These are phyloP conservation scores for Dillenia suffruticosa DNA, from an alignment of 164 flowering plant genomes.

Conservation along the genomic window DNA sequence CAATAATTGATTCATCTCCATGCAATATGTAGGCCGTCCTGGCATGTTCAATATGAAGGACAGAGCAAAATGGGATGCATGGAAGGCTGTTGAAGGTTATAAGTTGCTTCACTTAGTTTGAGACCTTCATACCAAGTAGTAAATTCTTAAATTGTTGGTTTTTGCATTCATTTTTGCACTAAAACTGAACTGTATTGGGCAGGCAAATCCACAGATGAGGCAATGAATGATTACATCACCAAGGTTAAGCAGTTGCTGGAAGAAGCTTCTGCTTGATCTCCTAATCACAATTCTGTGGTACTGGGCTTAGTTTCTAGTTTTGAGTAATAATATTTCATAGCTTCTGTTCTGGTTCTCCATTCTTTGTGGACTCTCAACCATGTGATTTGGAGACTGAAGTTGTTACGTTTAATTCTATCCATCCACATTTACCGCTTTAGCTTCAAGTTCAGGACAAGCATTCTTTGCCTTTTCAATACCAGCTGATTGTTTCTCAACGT, in stretches of 20 bases:
- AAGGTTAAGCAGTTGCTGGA: conserved; percentile 68
- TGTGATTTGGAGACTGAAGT: no score
- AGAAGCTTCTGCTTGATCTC: conserved; percentile 30
- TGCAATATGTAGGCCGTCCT: conserved; percentile 48
- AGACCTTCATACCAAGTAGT: background rate
- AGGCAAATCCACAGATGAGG: conserved; percentile 60
- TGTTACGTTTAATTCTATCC: no score
- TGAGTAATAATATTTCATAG: no score
- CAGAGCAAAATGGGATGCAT: conserved; percentile 75
- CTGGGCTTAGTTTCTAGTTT: no score
- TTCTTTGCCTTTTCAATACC: no score
- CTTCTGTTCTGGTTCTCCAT: no score
- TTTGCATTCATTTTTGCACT: background rate
- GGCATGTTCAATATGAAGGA: conserved; percentile 50
- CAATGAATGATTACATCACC: conserved; percentile 62
- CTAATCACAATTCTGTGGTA: no score
- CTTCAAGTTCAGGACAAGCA: no score
- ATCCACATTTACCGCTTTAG: no score
- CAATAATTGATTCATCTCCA: background rate
- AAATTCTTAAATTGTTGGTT: background rate
- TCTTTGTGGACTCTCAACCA: no score
- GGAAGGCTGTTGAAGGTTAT: conserved; percentile 71
- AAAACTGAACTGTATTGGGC: background rate
- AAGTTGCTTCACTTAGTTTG: background rate
- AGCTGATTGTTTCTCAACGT: no score